Base-by-base conservation (phyloP, 441 rosid species). In the Adansonia grandidieri region DNA sequence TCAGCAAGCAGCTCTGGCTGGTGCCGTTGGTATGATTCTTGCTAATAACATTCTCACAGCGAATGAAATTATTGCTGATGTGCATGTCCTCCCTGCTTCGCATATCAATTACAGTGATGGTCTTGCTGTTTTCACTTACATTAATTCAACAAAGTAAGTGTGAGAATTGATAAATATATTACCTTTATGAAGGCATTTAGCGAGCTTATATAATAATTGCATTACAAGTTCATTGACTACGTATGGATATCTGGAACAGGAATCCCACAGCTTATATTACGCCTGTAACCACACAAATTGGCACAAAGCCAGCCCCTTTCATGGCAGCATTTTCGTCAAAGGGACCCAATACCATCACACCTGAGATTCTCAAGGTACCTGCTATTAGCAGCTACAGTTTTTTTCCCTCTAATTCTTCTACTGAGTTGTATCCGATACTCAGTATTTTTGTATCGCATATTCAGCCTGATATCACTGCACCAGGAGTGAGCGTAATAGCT, bases 381-480 rank as follows among this genome's bases (percentile, higher is more conserved):
- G n/a, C 32, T 32, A 45, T 51, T 14, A 45, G 45, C 15, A 63
- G 65, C 47, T 48, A 6, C 54, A 20, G 28, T 56, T 56, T 56
- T 56, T 17, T 6, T 28, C 20, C 20, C 17, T 37, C 10, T 6
- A 45, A 13, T 48, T 64, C 9, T 50, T 65, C 58, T 9, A 2
- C 48, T 44, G 11, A 51, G 47, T 72, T 17, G 6, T 14, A 28
- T 42, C 53, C n/a, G 45, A 24, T 57, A 19, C 67, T 66, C 19
- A 47, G 32, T 22, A 22, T 9, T 57, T 61, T 14, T 1, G 57
- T 8, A 13, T 83, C 40, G 56, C 19, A 2, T 74, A n/a, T 75
- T 73, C 78, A 90, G 90, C 95, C 95, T 6, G 92, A 91, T 71
- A 86, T 91, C 66, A 84, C 90, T 78, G 93, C 93, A 2, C 95